Evolutionary conservation across 495 filamentous ascomycete species (phyloP), one percentile per base, ranked within the genome.

Genomic region (Daldinia grandis): DNA sequence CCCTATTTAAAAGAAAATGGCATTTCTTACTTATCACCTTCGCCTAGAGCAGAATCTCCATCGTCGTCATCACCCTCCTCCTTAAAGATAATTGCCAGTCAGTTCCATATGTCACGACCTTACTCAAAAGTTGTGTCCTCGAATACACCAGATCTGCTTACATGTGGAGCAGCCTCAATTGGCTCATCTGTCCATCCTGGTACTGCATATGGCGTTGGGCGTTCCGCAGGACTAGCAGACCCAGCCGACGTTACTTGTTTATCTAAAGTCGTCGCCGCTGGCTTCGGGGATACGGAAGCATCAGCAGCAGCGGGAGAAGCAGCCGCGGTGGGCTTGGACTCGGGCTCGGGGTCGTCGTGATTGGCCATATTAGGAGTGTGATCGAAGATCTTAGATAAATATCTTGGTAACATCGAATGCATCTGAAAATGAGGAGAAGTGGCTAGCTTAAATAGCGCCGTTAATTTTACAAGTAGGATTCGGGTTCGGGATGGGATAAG

Each of bases 41-140:
- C 72, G 30, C 74, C 79, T 24, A 78, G 68, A 1, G 77, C 72
- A 5, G 81, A 83, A 50, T 83, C 81, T 30, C 40, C 67, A 42
- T 83, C 79, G 27, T 77, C 72, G 37, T 63, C 38, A 15, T 63
- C 60, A 3, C 61, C 55, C n/a, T 49, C 64, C 28, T 68, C 64
- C 63, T 68, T 60, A 10, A 0, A 30, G 17, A 40, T 1, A 30
- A 57, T 61, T 17, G 49, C 67, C 54, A 67, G 59, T 47, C 25
- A 64, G 49, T 21, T 50, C 6, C 0, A 58, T 19, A 54, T 3
- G 21, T 3, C 15, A 38, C 27, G 19, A 28, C 27, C 12, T 12
- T 60, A 21, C 33, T 57, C 10, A 38, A 58, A 44, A 5, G n/a
- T 51, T 4, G 10, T 47, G 3, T 28, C 19, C 12, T 28, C 5